Percentiles rank a stretch among this genome's conserved stretches.
Conservation (phyloP, 2,329 filamentous ascomycete genomes). For the Tricladium varicosporioides region DNA sequence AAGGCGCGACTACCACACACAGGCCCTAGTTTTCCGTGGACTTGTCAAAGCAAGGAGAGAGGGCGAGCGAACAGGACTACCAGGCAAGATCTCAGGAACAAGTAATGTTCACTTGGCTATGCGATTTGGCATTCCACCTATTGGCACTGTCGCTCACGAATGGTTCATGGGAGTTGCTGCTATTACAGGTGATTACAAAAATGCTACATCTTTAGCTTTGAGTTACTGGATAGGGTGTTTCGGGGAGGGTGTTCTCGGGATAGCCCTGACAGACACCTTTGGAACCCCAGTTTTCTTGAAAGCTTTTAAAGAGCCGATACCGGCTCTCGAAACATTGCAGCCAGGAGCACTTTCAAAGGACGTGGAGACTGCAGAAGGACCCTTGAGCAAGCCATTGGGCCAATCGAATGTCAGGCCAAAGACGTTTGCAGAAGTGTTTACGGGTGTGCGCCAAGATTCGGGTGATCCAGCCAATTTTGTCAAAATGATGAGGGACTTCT, state of each 20-base stretch:
- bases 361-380: constrained; percentile 38
- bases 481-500: constrained; percentile 53
- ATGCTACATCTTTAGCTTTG: constrained; percentile 80
- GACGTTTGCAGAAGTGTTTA: constrained; percentile 65
- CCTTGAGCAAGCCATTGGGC: constrained; percentile 29
- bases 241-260: constrained; percentile 76
- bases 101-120: constrained; percentile 98
- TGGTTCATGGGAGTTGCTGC: constrained; percentile 99
- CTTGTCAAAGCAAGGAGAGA: constrained; percentile 77
- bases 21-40: constrained; percentile 86
- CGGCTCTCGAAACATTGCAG: constrained; percentile 37
- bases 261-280: constrained; percentile 95
- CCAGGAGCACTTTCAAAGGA: constrained; percentile 7
- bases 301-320: constrained; percentile 72
- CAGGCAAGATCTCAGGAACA: constrained; percentile 78
- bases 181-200: constrained; percentile 79
- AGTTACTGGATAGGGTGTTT: constrained; percentile 91
- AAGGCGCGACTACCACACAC: constrained; percentile 90
- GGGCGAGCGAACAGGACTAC: constrained; percentile 59
- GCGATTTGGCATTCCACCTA: constrained; percentile 79
- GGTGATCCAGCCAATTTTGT: constrained; percentile 68
- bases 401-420: constrained; percentile 40
- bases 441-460: constrained; percentile 69
- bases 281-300: constrained; percentile 86
- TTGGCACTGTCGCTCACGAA: constrained; percentile 92